Evolutionary conservation across 2,329 filamentous ascomycete genomes (phyloP).

Genomic region (Colletotrichum scovillei): DNA sequence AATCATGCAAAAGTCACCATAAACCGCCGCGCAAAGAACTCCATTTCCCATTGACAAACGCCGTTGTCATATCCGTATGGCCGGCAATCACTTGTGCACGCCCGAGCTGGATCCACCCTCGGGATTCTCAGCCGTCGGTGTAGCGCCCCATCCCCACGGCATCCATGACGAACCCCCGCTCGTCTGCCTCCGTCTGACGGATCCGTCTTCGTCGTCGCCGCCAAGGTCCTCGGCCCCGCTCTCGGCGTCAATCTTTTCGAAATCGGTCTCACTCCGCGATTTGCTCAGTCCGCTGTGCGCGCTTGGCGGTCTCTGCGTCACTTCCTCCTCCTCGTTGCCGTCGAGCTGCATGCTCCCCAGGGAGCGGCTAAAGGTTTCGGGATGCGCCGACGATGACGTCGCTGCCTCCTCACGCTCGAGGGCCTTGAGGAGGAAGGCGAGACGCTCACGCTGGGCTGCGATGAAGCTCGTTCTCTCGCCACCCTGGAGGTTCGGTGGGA

Average conservation of each 20-base stretch:
- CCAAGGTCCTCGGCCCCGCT: conserved; percentile 63
- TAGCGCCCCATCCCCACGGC: conserved; percentile 57
- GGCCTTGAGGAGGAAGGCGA: conserved; percentile 79
- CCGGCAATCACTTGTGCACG: conserved; percentile 45
- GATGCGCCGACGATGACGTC: conserved; percentile 49
- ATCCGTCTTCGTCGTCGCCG: conserved; percentile 51
- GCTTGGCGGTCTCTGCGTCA: conserved; percentile 56
- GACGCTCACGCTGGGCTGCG: conserved; percentile 79
- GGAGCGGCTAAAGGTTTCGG: conserved; percentile 40
- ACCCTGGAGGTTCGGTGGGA: conserved; percentile 75
- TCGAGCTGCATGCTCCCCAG: conserved; percentile 34
- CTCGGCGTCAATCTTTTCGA: conserved; percentile 87
- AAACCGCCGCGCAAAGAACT: conserved; percentile 40
- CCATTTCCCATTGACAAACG: conserved; percentile 24
- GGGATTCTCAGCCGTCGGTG: conserved; percentile 36
- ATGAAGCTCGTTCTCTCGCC: conserved; percentile 80
- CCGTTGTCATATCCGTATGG: not conserved
- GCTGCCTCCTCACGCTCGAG: conserved; percentile 82
- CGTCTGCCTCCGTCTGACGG: conserved; percentile 45
- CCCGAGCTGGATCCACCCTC: conserved; percentile 50
- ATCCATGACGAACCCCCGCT: conserved; percentile 56
- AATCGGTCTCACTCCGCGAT: conserved; percentile 87
- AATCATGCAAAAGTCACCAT: conserved; percentile 13
- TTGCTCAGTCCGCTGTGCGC: conserved; percentile 75
- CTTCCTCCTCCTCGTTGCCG: conserved; percentile 27